Evolutionary conservation across 345 rosid species (phyloP).

Genomic region (Physaria fendleri): DNA sequence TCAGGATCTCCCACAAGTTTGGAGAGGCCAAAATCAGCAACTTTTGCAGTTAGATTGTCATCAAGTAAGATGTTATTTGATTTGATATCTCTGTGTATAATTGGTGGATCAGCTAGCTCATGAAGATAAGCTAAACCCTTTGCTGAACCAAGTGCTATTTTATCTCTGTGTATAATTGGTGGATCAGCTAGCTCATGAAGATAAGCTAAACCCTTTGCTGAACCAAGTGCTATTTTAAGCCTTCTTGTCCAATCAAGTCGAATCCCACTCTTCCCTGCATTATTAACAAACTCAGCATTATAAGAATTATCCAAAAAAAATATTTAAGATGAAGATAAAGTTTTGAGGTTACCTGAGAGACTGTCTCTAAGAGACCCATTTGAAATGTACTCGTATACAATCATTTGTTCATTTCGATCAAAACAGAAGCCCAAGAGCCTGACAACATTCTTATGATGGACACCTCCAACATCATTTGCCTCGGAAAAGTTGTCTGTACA

Average conservation of each 20-base stretch:
- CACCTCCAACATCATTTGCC: constrained; percentile 63
- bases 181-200: constrained; percentile 94
- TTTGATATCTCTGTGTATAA: constrained; percentile 90
- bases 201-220: constrained; percentile 81
- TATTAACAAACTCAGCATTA: not conserved
- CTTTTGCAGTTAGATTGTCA: constrained; percentile 72
- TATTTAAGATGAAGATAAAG: not conserved
- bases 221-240: constrained; percentile 67
- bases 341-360: constrained; percentile 48
- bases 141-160: constrained; percentile 70
- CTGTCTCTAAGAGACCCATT: constrained; percentile 59
- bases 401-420: constrained; percentile 64
- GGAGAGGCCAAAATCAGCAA: constrained; percentile 91
- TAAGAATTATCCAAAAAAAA: not conserved
- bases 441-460: constrained; percentile 79
- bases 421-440: constrained; percentile 67
- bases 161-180: constrained; percentile 91
- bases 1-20: constrained; percentile 56
- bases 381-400: constrained; percentile 66
- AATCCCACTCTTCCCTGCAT: constrained; percentile 73
- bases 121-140: constrained; percentile 86
- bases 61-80: constrained; percentile 77
- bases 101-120: constrained; percentile 92
- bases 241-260: constrained; percentile 73
- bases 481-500: constrained; percentile 65